Evolutionary conservation across 352 stramenopile species (phyloP), one percentile per base, ranked within the genome.

Genomic region (Pseudoperonospora humuli): DNA sequence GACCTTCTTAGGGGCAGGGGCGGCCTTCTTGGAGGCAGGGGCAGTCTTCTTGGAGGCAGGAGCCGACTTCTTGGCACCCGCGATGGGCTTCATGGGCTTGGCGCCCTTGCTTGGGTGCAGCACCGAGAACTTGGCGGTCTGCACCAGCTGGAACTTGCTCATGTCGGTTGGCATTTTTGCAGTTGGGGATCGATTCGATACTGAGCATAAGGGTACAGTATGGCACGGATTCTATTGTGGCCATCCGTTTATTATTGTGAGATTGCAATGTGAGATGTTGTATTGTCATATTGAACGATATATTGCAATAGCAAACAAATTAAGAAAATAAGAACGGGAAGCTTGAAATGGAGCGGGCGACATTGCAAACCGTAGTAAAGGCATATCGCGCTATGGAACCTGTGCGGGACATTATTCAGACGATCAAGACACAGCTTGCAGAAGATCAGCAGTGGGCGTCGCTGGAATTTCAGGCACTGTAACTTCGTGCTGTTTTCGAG

Each of bases 71-170:
- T 65, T 65, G n/a, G 54, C 57, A 20, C 46, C 57, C 8, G 54
- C 64, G 25, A 73, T 57, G 27, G 57, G 10, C 57, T 81, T 81
- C 67, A 82, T 82, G 43, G 70, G 67, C 67, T 82, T 82, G 26
- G 59, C 61, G 37, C 64, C 70, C 54, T 74, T 79, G 33, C 25
- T 32, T 3, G 70, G 70, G 62, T 82, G 70, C 40, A 82, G 37
- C 46, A 82, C 70, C 39, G 70, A 78, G 57, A 65, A 82, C 70
- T 82, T 82, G 64, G 70, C 58, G 45, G 70, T 82, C 57, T 76
- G 57, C 47, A 82, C 67, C 36, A 82, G 55, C 57, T 67, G 69
- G 51, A 79, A 75, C 61, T 75, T 75, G 45, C 25, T 62, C 57
- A 75, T 66, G 45, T 77, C 64, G 43, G 61, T 56, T 41, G 57